phyloP scores from a whole-genome alignment of 2,329 filamentous ascomycete species.

The Reticulascus tulasneorum region DNA sequence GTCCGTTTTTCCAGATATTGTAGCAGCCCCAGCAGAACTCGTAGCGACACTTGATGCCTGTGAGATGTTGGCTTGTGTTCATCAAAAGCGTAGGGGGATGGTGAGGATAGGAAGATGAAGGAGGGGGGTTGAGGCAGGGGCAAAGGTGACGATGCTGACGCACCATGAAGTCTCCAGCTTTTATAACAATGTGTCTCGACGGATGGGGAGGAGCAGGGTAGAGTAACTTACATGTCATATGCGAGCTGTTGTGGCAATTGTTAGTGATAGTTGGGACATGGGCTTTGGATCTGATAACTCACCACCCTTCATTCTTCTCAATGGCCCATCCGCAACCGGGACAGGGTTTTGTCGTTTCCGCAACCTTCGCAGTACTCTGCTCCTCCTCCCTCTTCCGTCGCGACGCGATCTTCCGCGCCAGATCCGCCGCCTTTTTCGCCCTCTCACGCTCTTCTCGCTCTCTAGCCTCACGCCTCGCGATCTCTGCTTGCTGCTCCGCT shows the following conservation, averaged over 20 bases:
- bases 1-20: constrained; percentile 12
- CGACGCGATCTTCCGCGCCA: constrained; percentile 9
- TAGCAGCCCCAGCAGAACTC: constrained; percentile 32
- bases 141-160: too few relatives aligned
- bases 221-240: constrained; percentile 37
- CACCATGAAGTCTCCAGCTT: too few relatives aligned
- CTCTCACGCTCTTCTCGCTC: constrained; percentile 20
- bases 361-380: constrained; percentile 23
- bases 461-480: constrained; percentile 17
- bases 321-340: constrained; percentile 33
- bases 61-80: constrained; percentile 5
- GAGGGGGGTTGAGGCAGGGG: too few relatives aligned
- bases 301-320: constrained; percentile 39
- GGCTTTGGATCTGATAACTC: constrained; percentile 12
- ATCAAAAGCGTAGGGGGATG: not conserved
- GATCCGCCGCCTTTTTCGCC: constrained; percentile 20
- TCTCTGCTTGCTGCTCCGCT: constrained; percentile 24
- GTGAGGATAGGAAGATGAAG: too few relatives aligned
- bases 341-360: constrained; percentile 31
- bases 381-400: constrained; percentile 30
- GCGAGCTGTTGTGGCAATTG: constrained; percentile 22
- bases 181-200: not conserved
- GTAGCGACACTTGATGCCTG: constrained; percentile 29
- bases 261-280: too few relatives aligned
- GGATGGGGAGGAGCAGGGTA: not conserved